These are phyloP conservation scores for Vigna unguiculata DNA, from an alignment of 306 rosid species.

Conservation along the genomic window DNA sequence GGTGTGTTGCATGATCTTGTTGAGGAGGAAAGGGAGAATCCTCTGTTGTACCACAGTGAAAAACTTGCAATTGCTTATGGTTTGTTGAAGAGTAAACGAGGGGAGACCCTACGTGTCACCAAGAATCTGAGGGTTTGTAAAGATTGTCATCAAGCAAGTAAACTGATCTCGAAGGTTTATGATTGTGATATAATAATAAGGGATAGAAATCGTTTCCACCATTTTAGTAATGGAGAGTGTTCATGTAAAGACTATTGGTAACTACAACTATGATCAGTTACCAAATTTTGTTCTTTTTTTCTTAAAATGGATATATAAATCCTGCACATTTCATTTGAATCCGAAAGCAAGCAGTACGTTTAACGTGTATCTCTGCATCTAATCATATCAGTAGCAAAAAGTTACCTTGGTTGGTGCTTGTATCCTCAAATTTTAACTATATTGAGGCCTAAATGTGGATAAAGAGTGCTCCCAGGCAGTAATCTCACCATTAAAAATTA, in stretches of 20 bases:
- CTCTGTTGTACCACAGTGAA: conserved; percentile 64
- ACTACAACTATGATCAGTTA: not conserved
- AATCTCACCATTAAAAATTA: not conserved
- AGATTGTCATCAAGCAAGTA: conserved; percentile 75
- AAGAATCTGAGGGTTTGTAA: conserved; percentile 71
- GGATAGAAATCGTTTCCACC: conserved; percentile 76
- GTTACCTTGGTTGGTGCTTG: not conserved
- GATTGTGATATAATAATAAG: conserved; percentile 60
- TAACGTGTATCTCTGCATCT: not conserved
- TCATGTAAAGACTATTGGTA: conserved; percentile 26
- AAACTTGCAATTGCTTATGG: conserved; percentile 73
- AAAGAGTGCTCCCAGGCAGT: not conserved
- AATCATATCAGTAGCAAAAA: not conserved
- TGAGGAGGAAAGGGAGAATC: conserved; percentile 50
- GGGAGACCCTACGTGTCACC: conserved; percentile 54
- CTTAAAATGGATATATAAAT: conserved; percentile 9
- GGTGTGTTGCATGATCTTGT: conserved; percentile 30
- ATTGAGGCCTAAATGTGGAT: not conserved
- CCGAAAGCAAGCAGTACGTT: conserved; percentile 19
- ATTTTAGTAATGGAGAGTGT: conserved; percentile 64
- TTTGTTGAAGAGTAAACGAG: conserved; percentile 52
- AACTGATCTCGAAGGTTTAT: conserved; percentile 60
- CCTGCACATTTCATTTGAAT: not conserved
- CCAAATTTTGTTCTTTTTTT: not conserved
- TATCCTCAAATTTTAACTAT: not conserved